Evolutionary conservation across 2,329 filamentous ascomycete genomes (phyloP).

Genomic region (Trichoderma hamatum): DNA sequence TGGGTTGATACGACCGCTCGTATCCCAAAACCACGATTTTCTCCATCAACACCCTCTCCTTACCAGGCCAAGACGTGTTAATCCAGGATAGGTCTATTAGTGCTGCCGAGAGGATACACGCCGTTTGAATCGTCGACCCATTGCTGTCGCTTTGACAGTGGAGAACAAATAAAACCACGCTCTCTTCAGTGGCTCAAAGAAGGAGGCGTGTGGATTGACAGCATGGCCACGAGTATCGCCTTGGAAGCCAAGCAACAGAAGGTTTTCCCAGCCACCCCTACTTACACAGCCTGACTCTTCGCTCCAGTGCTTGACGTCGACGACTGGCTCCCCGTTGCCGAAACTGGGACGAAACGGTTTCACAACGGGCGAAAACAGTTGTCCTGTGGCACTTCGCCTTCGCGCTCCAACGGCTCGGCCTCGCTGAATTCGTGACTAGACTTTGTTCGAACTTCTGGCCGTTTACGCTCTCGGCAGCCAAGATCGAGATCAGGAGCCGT

Average conservation of each 20-base stretch:
- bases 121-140: neutral
- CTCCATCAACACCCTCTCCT: neutral
- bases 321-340: slow-evolving; percentile 14
- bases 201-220: neutral
- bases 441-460: neutral
- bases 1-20: neutral
- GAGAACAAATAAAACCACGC: neutral
- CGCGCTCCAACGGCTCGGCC: slow-evolving; percentile 10
- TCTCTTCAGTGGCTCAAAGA: neutral
- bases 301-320: neutral
- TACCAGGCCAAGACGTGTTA: neutral
- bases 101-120: neutral
- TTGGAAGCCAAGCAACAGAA: neutral
- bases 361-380: slow-evolving; percentile 14
- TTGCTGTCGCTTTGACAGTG: neutral
- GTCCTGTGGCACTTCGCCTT: slow-evolving; percentile 25
- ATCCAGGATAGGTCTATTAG: neutral
- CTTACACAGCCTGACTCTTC: neutral
- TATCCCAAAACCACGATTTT: neutral
- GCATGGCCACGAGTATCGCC: neutral
- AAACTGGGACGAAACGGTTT: slow-evolving; percentile 15
- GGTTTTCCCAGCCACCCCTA: neutral
- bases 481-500: slow-evolving; percentile 1
- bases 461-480: slow-evolving; percentile 2
- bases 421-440: slow-evolving; percentile 10